Conservation (phyloP, 176 grass and related monocot species). For the Otatea glauca region DNA sequence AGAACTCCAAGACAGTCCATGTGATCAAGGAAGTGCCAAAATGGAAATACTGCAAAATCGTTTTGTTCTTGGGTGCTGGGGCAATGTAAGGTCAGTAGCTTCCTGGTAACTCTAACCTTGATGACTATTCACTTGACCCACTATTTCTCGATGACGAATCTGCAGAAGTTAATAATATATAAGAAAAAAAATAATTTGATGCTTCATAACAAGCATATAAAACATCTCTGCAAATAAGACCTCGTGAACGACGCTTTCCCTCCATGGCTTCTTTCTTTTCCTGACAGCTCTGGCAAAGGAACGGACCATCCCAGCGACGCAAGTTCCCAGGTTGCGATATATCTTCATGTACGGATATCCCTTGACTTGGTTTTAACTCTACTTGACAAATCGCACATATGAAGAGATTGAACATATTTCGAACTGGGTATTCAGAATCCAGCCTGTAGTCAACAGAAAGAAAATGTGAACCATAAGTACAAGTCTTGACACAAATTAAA, state of each 20-base stretch:
- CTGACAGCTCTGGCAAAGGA: constrained; percentile 85
- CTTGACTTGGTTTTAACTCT: constrained; percentile 80
- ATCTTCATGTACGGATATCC: constrained; percentile 82
- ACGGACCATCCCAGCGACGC: constrained; percentile 91
- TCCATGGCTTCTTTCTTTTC: constrained; percentile 97
- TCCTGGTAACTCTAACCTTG: constrained; percentile 43
- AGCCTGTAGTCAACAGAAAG: constrained; percentile 59
- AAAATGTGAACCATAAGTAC: constrained; percentile 27
- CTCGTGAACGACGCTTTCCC: constrained; percentile 70
- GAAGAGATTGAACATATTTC: constrained; percentile 99
- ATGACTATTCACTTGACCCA: constrained; percentile 56
- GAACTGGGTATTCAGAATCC: constrained; percentile 86
- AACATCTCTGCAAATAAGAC: constrained; percentile 46
- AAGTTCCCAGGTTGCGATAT: constrained; percentile 64
- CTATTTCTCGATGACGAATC: constrained; percentile 64
- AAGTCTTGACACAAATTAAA: background rate
- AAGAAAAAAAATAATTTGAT: constrained; percentile 39
- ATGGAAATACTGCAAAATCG: constrained; percentile 41
- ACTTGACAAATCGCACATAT: constrained; percentile 94
- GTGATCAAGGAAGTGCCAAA: constrained; percentile 34
- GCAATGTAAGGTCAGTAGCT: constrained; percentile 43
- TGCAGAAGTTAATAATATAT: constrained; percentile 43
- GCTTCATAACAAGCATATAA: constrained; percentile 28
- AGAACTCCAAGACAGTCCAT: constrained; percentile 31
- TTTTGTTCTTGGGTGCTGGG: constrained; percentile 25